A percentile compares a stretch with the other conserved stretches of the same genome.
phyloP scores from a whole-genome alignment of 2,329 filamentous ascomycete genomes.

The Myriosclerotinia duriaeana region DNA sequence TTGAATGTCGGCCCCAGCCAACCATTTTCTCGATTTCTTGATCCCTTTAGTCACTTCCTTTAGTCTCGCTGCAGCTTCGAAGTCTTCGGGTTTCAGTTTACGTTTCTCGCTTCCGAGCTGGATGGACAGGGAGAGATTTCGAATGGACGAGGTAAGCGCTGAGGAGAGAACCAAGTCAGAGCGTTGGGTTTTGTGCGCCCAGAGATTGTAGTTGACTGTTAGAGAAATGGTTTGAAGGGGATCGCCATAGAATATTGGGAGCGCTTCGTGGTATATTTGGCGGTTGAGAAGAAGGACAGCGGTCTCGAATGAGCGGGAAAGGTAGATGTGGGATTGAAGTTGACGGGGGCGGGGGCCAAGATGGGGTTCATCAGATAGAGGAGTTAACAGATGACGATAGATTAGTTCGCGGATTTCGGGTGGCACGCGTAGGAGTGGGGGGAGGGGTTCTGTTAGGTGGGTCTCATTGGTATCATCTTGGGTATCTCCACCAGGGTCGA shows the following conservation, averaged over 20 bases:
- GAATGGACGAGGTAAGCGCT: constrained; percentile 32
- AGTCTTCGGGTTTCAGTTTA: constrained; percentile 39
- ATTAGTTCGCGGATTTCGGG: constrained; percentile 35
- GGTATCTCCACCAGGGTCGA: constrained; percentile 19
- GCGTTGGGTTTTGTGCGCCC: constrained; percentile 35
- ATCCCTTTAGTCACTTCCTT: constrained; percentile 74
- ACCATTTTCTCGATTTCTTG: constrained; percentile 35
- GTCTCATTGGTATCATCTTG: not conserved
- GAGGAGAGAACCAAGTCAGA: constrained; percentile 32
- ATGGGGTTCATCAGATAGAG: constrained; percentile 27
- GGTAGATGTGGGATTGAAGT: constrained; percentile 34
- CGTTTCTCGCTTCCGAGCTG: constrained; percentile 39
- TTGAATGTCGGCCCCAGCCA: constrained; percentile 33
- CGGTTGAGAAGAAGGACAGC: constrained; percentile 32
- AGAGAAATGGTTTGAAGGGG: constrained; percentile 30
- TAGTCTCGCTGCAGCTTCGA: constrained; percentile 55
- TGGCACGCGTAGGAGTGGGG: constrained; percentile 33
- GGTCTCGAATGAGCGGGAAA: constrained; percentile 33
- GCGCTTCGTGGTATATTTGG: constrained; percentile 34
- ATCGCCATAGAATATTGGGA: constrained; percentile 36
- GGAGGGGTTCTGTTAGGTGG: constrained; percentile 10
- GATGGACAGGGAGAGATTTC: constrained; percentile 34
- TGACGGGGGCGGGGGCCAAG: constrained; percentile 36
- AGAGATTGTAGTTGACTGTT: constrained; percentile 36
- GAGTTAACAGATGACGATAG: constrained; percentile 29